Evolutionary conservation across 805 yeast genomes (phyloP).

Genomic region (Pichia insulana): DNA sequence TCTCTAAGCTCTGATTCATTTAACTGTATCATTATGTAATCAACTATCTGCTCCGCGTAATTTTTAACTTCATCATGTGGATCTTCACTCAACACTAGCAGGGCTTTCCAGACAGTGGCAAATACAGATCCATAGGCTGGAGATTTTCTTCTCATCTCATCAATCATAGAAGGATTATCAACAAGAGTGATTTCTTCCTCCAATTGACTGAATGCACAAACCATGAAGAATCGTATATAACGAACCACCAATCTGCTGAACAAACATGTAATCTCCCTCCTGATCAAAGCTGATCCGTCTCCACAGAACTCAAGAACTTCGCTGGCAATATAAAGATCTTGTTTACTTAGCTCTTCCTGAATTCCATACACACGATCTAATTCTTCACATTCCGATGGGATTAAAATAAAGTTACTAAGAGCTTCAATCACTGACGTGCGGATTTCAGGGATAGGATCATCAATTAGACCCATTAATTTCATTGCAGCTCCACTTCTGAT

Average conservation of each 20-base stretch:
- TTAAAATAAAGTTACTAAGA: slow-evolving; percentile 46
- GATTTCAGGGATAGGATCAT: slow-evolving; percentile 93
- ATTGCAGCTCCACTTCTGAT: slow-evolving; percentile 55
- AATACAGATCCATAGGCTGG: slow-evolving; percentile 85
- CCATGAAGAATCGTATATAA: slow-evolving; percentile 66
- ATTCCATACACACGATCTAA: slow-evolving; percentile 19
- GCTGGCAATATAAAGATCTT: slow-evolving; percentile 63
- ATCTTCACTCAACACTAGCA: slow-evolving; percentile 74
- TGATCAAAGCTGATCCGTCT: slow-evolving; percentile 84
- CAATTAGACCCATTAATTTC: slow-evolving; percentile 47
- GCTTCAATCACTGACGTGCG: slow-evolving; percentile 76
- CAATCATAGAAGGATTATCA: slow-evolving; percentile 52
- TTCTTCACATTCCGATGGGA: slow-evolving; percentile 39
- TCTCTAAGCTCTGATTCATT: slow-evolving; percentile 58
- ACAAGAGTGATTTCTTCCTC: slow-evolving; percentile 68
- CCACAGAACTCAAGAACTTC: slow-evolving; percentile 59
- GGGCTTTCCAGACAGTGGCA: slow-evolving; percentile 79
- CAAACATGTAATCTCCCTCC: slow-evolving; percentile 76
- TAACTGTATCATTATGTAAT: slow-evolving; percentile 55
- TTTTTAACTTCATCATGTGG: slow-evolving; percentile 76
- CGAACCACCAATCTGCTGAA: slow-evolving; percentile 65
- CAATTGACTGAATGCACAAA: slow-evolving; percentile 77
- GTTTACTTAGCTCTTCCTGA: slow-evolving; percentile 44
- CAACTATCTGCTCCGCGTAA: slow-evolving; percentile 67
- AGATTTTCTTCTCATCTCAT: slow-evolving; percentile 54